Base-by-base conservation (phyloP, 257 asterid species). In the Misopates orontium region DNA sequence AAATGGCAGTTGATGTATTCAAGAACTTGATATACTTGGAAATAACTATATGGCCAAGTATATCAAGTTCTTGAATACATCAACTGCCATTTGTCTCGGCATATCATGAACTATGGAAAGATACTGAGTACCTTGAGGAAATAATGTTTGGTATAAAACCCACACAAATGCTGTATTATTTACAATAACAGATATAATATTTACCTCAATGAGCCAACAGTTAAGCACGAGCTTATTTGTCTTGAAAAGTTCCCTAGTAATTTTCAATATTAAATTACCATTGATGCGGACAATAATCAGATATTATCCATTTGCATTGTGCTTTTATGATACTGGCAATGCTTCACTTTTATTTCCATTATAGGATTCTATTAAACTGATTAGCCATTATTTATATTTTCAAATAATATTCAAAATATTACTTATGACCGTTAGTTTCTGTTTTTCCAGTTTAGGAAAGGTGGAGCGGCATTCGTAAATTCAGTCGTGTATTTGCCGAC, bases 151-250 rank as follows among this genome's bases (percentile, higher is more conserved):
- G 19, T 4, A 52, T 50, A 18, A 20, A 18, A 28, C 48, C 23
- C 28, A 25, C 10, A 28, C 36, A 60, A 0, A 42, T 39, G 10
- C 16, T 5, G 25, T 8, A n/a, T 58, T 17, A 60, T 48, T 23
- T 20, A 20, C 12, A 10, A 22, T 19, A 6, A 23, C 22, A 21
- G 16, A 60, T 1, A 40, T n/a, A 28, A 52, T 13, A n/a, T 13
- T 61, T 44, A 70, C 75, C 75, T 62, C 31, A 53, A 61, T 17
- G 50, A 70, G 50, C 28, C 51, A 47, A 70, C 28, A 40, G 50
- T 66, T 53, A 12, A 62, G 4, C 4, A 1, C 3, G 14, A 62
- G 25, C 40, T 0, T 3, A 24, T 1, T 3, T 4, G 16, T 17
- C 64, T 10, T 44, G n/a, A 70, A 62, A 53, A 62, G 70, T 42